Evolutionary conservation across 148 eudicot species (phyloP), one percentile per base, ranked within the genome.

Genomic region (Rhododendron ovatum): DNA sequence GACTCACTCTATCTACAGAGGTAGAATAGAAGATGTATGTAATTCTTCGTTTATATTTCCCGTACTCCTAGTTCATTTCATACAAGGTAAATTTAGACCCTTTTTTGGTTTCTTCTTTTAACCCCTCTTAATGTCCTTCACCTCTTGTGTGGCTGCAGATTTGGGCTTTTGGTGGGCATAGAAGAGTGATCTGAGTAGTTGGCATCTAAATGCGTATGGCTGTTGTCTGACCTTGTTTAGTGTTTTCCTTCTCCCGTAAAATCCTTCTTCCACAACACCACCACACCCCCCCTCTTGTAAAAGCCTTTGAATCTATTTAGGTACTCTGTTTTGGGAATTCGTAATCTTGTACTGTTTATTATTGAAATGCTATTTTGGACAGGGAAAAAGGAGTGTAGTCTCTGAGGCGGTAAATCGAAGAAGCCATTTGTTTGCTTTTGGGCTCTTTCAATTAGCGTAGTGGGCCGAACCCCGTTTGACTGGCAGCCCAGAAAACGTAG

Each of bases 81-180:
- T 78, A 30, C n/a, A 5, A 13, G 37, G 37, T 14, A 55, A 6
- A 59, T 53, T 33, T 39, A 5, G 28, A 14, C 65, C 15, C 18
- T 80, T 61, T n/a, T 83, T 71, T 13, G 5, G 41, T 30, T 78
- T 87, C 48, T 82, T 47, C 78, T 45, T 88, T 51, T 22, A 1
- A n/a, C 14, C 22, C 82, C 55, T 83, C 39, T 77, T 82, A 30
- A 28, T 71, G 76, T 71, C 20, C 37, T 69, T 69, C 41, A 30
- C 76, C 20, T 71, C 76, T 30, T 71, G 39, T 76, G 61, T 82
- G 76, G 24, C 69, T 81, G 90, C 94, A 95, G 98, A 95, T 95
- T 78, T 95, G 98, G 98, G 98, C 96, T 82, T 95, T 95, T 88
- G 97, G 98, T 82, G 98, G 98, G 82, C 94, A 94, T 81, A 90